Evolutionary conservation across 495 filamentous ascomycete genomes (phyloP), one percentile per base, ranked within the genome.

Genomic region (Xylaria venustula): DNA sequence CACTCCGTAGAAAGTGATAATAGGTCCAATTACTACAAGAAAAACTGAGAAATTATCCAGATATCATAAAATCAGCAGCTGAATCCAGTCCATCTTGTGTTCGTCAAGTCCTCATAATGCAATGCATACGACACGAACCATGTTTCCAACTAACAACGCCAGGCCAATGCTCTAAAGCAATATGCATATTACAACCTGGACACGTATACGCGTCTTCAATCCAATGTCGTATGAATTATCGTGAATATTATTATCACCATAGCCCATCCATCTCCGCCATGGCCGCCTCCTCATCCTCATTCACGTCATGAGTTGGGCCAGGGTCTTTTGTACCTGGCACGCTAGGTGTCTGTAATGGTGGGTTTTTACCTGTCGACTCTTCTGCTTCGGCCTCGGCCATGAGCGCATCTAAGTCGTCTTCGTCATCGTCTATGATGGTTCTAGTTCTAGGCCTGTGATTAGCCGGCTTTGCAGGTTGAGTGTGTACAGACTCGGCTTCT

Each of bases 231-330:
- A 40, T 40, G n/a, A n/a, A n/a, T n/a, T n/a, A n/a, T n/a, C n/a
- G n/a, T n/a, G n/a, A n/a, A n/a, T 3, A 20, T 52, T 2, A 32
- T 15, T 44, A 32, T 80, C 65, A 88, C 84, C 83, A 88, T 49
- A 83, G 67, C 7, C 74, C 84, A 28, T 83, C 83, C 79, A 90
- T 83, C 57, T 82, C 87, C 25, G 80, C 86, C 85, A 90, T 87
- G 3, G 80, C 86, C 50, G 85, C 87, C 76, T 88, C 83, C 30
- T 88, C 88, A 61, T 87, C 86, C 3, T 74, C 81, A 34, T 71
- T 71, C 15, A 71, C 65, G 15, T 70, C 59, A 19, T 74, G 64
- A 48, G 65, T 46, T n/a, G 28, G 23, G 19, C 65, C 55, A 26
- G 54, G 23, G 7, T 64, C 59, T 32, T 70, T 58, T 46, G 37